Evolutionary conservation across 441 rosid species (phyloP), one percentile per base, ranked within the genome.

Genomic region (Pelargonium exstipulatum): DNA sequence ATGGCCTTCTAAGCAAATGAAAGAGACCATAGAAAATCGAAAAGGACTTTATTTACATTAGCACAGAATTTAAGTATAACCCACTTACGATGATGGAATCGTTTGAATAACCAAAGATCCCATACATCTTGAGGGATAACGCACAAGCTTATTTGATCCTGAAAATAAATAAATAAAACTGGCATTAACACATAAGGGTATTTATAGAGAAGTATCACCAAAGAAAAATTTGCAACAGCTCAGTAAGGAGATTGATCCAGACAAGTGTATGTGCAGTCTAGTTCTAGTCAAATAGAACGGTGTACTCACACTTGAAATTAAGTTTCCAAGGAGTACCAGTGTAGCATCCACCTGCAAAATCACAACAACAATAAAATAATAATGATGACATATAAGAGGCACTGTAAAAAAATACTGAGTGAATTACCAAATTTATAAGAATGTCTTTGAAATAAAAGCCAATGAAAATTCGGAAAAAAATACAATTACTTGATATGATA

Each of bases 121-220:
- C 98, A 95, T 20, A 88, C 79, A 81, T 95, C 99, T 79, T 87
- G 95, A 72, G 95, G 92, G 75, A 95, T 85, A 55, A 77, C 63
- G 77, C 74, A 88, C 57, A 78, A 51, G 71, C 75, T 85, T 66
- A 76, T 69, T 68, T 78, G 68, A 77, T 88, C 88, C 99, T 95
- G 83, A 78, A 76, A 66, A 40, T 70, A 77, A 63, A 77, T 75
- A 60, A 40, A 71, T 76, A 65, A 78, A 78, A 60, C 53, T 61
- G 64, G 0, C 57, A 51, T 61, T 62, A 60, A 40, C 40, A 26
- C 9, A 61, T 14, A 70, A 62, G 32, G 70, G 43, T 20, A 77
- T 17, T 53, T 35, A 29, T 24, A 60, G 35, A 60, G 37, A 26
- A 37, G 16, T 32, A 72, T 32, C 58, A 29, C 3, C 2, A 29